Evolutionary conservation across 148 eudicot genomes (phyloP).

Genomic region (Salicornia ramosissima): DNA sequence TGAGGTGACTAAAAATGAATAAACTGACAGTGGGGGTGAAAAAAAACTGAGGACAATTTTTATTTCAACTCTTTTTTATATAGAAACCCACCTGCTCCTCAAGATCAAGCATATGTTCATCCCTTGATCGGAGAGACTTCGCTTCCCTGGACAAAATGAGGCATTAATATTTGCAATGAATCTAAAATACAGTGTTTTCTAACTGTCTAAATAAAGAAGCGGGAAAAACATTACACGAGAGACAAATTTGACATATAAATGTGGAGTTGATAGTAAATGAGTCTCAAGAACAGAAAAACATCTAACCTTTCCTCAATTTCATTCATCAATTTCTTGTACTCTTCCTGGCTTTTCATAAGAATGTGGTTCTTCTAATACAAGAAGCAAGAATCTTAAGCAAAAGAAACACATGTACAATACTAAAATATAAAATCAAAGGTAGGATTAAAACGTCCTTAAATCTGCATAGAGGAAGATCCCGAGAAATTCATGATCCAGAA

Average conservation of each 20-base stretch:
- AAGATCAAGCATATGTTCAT: constrained; percentile 58
- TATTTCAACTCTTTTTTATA: too few relatives aligned
- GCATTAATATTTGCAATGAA: neutral
- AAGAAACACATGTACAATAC: neutral
- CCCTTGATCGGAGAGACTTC: constrained; percentile 38
- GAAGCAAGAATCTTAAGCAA: constrained; percentile 1
- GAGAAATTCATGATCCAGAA: neutral
- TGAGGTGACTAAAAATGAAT: neutral
- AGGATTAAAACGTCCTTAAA: neutral
- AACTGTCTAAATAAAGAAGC: too few relatives aligned
- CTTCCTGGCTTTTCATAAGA: constrained; percentile 67
- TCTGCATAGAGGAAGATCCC: neutral
- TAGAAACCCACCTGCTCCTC: constrained; percentile 67
- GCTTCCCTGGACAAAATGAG: constrained; percentile 39
- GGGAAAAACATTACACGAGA: too few relatives aligned
- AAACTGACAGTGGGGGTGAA: neutral
- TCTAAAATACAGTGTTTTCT: neutral
- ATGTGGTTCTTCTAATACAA: constrained; percentile 50
- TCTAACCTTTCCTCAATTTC: constrained; percentile 73
- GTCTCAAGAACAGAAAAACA: neutral
- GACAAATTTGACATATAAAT: too few relatives aligned
- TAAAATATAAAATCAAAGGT: neutral
- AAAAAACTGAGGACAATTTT: too few relatives aligned
- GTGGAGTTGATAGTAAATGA: neutral
- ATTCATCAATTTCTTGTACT: constrained; percentile 40